Evolutionary conservation across 176 grass and related monocot species (phyloP).

Genomic region (Oryza glaberrima): DNA sequence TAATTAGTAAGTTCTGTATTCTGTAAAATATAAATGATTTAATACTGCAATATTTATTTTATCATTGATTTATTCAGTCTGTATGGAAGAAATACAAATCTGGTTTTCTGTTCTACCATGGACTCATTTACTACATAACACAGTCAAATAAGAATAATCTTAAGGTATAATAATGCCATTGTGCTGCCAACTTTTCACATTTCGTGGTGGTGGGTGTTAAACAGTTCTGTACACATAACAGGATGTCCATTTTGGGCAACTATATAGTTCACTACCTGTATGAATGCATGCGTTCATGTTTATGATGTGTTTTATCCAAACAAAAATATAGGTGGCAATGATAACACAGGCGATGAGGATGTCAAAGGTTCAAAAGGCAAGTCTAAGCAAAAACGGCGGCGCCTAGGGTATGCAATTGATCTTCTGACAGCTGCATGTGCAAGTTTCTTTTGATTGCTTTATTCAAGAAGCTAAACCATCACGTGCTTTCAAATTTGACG

Average conservation of each 20-base stretch:
- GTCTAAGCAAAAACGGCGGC: constrained; percentile 74
- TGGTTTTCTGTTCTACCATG: background rate
- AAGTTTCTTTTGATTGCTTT: constrained; percentile 10
- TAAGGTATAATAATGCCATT: constrained; percentile 3
- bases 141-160: constrained; percentile 12
- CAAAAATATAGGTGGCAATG: constrained; percentile 52
- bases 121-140: constrained; percentile 4
- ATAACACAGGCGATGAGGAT: constrained; percentile 65
- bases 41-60: constrained; percentile 20
- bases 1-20: background rate
- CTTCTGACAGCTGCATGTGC: background rate
- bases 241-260: background rate
- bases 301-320: constrained; percentile 33
- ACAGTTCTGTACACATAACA: background rate
- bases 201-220: background rate
- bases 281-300: constrained; percentile 19
- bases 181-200: background rate
- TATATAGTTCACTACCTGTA: constrained; percentile 25
- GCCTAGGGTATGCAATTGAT: constrained; percentile 62
- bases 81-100: background rate
- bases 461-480: constrained; percentile 18
- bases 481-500: background rate
- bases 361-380: constrained; percentile 64
- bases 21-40: constrained; percentile 2
- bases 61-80: constrained; percentile 16